Evolutionary conservation across 148 eudicot species (phyloP), one percentile per base, ranked within the genome.

Genomic region (Fagopyrum esculentum): DNA sequence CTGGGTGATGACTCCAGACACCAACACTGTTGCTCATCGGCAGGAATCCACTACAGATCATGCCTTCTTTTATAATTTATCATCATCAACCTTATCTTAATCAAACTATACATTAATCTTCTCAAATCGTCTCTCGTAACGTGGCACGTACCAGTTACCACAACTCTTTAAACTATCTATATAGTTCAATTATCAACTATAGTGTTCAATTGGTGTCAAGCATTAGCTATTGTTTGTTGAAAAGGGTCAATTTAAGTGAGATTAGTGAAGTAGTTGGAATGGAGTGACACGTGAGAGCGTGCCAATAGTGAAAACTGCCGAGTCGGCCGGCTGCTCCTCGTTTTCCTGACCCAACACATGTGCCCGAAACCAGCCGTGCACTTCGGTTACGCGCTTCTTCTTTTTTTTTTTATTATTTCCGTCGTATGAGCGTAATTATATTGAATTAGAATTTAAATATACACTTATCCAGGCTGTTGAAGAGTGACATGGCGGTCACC

Each of bases 351-450:
- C 45, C 70, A 66, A 11, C 70, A 66, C 70, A 29, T 66, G 70
- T 73, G 82, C 82, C 82, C 55, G 59, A 75, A 74, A 79, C 75
- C 69, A 79, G 80, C 84, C 82, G 82, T 74, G 79, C 74, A 82
- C 77, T 77, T 79, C 73, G 79, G 13, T 66, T 13, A 30, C 70
- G 70, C 70, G 70, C 10, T 66, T 66, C 70, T 40, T 77, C 55
- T 9, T 29, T 63, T 46, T 63, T 46, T 35, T 35, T 35, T 35
- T 35, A 35, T 4, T 46, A 0, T 0, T 26, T 22, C 19, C 17
- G 6, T 52, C 17, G 1, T 12, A 12, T 35, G 3, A 49, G 52
- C 3, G 12, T 52, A 52, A 13, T 52, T 52, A 52, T 5, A 52
- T 0, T 4, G 9, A 52, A 51, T 10, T 51, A 7, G 72, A 77